Percentiles rank a stretch among this genome's conserved stretches.
These are phyloP conservation scores for Podospora pseudoanserina DNA, from an alignment of 495 filamentous ascomycete species.

Conservation along the genomic window DNA sequence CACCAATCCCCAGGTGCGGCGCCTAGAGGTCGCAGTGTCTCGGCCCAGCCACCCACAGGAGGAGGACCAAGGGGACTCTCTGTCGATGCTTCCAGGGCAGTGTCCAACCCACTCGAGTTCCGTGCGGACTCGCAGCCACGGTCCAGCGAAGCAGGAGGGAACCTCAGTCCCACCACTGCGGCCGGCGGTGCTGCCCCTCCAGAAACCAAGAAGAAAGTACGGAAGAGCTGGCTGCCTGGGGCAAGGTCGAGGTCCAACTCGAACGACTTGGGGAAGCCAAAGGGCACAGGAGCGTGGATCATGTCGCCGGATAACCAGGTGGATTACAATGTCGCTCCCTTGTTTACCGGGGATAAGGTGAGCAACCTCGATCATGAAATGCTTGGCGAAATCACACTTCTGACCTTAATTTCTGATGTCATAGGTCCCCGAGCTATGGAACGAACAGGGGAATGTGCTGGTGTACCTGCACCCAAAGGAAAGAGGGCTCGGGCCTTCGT, in stretches of 20 bases:
- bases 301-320: conserved; percentile 54
- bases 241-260: conserved; percentile 44
- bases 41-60: conserved; percentile 34
- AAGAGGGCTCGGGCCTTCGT: conserved; percentile 65
- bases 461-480: conserved; percentile 76
- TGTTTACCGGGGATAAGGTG: conserved; percentile 61
- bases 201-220: conserved; percentile 31
- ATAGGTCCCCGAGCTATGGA: conserved; percentile 85
- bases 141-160: conserved; percentile 24
- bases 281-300: conserved; percentile 56
- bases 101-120: conserved; percentile 23
- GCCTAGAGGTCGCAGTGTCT: conserved; percentile 37
- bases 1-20: conserved; percentile 27
- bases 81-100: conserved; percentile 27
- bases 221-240: conserved; percentile 45
- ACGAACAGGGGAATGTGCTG: conserved; percentile 74
- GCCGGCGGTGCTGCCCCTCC: conserved; percentile 26
- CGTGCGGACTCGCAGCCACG: conserved; percentile 10
- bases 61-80: conserved; percentile 12
- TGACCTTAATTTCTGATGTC: not conserved
- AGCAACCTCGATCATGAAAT: not conserved
- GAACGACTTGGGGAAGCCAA: conserved; percentile 22
- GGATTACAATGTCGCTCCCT: conserved; percentile 57
- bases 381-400: conserved; percentile 1
- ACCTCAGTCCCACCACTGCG: conserved; percentile 25